Evolutionary conservation across 2,329 filamentous ascomycete genomes (phyloP), one percentile per base, ranked within the genome.

Genomic region (Myriosclerotinia duriaeana): DNA sequence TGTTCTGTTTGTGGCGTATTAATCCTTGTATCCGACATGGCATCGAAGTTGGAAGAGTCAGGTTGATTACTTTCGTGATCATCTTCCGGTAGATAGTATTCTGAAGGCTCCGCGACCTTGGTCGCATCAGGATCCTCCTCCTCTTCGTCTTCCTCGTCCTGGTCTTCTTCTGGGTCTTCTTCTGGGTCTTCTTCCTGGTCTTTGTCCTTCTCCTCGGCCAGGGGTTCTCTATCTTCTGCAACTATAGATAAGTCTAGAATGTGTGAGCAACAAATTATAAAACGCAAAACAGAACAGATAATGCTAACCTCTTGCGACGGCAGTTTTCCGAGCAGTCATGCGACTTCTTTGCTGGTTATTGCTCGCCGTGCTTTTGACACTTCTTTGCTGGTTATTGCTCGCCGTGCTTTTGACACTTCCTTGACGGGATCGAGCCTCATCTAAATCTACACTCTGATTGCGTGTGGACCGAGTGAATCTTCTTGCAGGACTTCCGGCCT

Each of bases 391-490:
- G 9, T 63, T 54, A 30, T 69, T 68, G 50, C 70, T 73, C 22
- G 62, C 69, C 52, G 66, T 66, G 48, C 73, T 74, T 34, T 73
- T 71, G 34, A 69, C 69, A 52, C 72, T 74, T 50, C 30, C 56
- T 58, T 72, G 71, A 9, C 72, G 70, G n/a, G 62, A 30, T 42
- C 53, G 68, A 67, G 15, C 65, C 7, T 69, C 68, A n/a, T 68
- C 76, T 12, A 75, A 67, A 50, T 79, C 77, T 26, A 75, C 75
- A 70, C 78, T 80, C 63, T 74, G 75, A 64, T 78, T 80, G 64
- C 79, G 74, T 8, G 78, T 78, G 30, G 75, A 69, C 59, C 78
- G 69, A 7, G 70, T 74, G 40, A 52, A 61, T 22, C 68, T 71
- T 46, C 62, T 59, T 15, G 64, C 44, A 12, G 72, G 71, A 56